These are phyloP conservation scores for Pythium grandisporangium DNA, from an alignment of 352 stramenopile genomes.

Conservation along the genomic window DNA sequence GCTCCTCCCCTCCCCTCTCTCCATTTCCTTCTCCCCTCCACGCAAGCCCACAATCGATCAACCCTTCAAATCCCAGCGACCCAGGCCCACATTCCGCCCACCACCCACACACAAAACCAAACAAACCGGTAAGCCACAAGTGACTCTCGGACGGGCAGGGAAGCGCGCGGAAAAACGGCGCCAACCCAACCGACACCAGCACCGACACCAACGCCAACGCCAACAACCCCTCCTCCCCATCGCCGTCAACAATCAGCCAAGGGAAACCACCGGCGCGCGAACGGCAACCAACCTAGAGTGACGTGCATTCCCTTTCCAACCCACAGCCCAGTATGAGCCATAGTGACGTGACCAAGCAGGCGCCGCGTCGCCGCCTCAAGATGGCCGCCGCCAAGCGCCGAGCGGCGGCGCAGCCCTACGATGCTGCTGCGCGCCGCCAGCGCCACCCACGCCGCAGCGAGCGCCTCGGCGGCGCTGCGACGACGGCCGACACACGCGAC, in stretches of 20 bases:
- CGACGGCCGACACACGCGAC: conserved; percentile 1
- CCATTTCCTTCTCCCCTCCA: conserved; percentile 1
- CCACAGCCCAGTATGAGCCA: conserved; percentile 10
- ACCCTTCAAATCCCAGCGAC: too few relatives aligned
- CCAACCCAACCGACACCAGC: neutral
- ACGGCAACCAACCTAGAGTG: conserved; percentile 3
- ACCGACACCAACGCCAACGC: neutral
- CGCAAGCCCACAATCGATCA: too few relatives aligned
- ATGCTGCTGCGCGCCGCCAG: too few relatives aligned
- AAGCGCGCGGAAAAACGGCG: neutral
- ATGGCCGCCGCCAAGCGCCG: conserved; percentile 6
- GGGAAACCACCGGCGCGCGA: conserved; percentile 4
- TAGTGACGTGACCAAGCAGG: conserved; percentile 5
- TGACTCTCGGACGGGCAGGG: too few relatives aligned
- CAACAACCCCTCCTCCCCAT: conserved; percentile 7
- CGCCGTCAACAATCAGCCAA: neutral
- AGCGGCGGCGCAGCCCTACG: conserved; percentile 13
- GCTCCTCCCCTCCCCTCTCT: conserved; percentile 7
- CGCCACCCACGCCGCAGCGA: conserved; percentile 18
- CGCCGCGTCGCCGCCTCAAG: neutral
- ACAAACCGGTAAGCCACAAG: neutral
- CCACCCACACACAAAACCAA: conserved; percentile 1
- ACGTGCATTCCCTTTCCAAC: neutral
- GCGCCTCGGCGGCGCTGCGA: conserved; percentile 22
- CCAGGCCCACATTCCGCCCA: too few relatives aligned